Conservation (phyloP, 495 filamentous ascomycete genomes). For the Xylaria palmicola region DNA sequence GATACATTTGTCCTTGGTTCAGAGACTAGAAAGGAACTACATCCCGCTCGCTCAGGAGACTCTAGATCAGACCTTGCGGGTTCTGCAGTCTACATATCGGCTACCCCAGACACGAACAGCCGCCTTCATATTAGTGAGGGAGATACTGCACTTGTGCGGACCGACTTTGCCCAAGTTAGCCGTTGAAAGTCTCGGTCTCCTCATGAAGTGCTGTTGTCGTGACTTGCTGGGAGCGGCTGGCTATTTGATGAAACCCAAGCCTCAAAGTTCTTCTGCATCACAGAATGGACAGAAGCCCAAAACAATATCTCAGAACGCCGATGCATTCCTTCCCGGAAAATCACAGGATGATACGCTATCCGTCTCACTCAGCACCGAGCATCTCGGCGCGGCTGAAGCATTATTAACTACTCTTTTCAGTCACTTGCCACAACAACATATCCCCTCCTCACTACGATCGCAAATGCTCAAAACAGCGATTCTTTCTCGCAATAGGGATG, state of each 20-base stretch:
- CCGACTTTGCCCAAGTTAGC: slow-evolving; percentile 61
- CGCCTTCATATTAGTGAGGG: slow-evolving; percentile 56
- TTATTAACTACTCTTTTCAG: slow-evolving; percentile 64
- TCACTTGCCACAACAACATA: slow-evolving; percentile 57
- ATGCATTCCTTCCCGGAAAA: slow-evolving; percentile 34
- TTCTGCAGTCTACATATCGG: slow-evolving; percentile 62
- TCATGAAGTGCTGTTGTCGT: slow-evolving; percentile 62
- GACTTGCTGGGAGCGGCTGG: slow-evolving; percentile 57
- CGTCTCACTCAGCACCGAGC: slow-evolving; percentile 29
- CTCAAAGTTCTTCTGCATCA: slow-evolving; percentile 19
- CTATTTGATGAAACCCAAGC: slow-evolving; percentile 33
- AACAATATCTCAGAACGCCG: slow-evolving; percentile 38
- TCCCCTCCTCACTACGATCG: slow-evolving; percentile 63
- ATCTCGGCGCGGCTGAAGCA: slow-evolving; percentile 46
- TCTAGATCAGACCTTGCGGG: slow-evolving; percentile 66
- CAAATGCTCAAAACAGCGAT: slow-evolving; percentile 79
- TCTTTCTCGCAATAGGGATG: slow-evolving; percentile 59
- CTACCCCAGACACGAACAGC: slow-evolving; percentile 56
- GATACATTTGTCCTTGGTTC: slow-evolving; percentile 52
- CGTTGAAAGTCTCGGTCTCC: slow-evolving; percentile 53
- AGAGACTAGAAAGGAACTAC: slow-evolving; percentile 53
- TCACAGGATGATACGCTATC: slow-evolving; percentile 37
- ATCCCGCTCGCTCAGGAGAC: slow-evolving; percentile 56
- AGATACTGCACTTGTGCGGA: slow-evolving; percentile 61
- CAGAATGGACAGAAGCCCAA: slow-evolving; percentile 30